Evolutionary conservation across 768 basidiomycete genomes (phyloP).

Genomic region (Rhodotorula paludigena): DNA sequence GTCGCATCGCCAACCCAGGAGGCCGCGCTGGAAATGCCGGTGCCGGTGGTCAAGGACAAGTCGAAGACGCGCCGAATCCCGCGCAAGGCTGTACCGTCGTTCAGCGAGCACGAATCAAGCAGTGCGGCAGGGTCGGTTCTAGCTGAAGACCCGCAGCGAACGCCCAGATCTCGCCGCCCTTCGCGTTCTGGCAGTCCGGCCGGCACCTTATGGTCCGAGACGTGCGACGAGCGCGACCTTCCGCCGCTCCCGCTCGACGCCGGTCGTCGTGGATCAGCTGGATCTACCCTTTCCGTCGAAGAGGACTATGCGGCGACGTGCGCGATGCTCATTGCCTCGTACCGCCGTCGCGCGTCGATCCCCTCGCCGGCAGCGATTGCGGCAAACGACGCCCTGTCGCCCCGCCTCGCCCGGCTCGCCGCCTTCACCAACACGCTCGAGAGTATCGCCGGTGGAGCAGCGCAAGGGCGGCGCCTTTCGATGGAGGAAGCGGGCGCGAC

Average conservation of each 20-base stretch:
- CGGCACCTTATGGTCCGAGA: too few relatives aligned
- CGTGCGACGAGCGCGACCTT: background rate
- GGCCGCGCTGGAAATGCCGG: too few relatives aligned
- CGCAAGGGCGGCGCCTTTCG: background rate
- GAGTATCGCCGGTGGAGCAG: too few relatives aligned
- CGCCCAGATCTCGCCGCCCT: background rate
- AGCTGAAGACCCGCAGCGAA: too few relatives aligned
- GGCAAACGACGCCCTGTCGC: background rate
- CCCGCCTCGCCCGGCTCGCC: constrained; percentile 12
- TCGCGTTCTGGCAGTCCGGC: too few relatives aligned
- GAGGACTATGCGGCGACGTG: too few relatives aligned
- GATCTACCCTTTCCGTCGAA: too few relatives aligned
- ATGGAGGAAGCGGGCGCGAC: background rate
- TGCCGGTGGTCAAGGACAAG: background rate
- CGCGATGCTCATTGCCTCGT: too few relatives aligned
- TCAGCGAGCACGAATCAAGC: too few relatives aligned
- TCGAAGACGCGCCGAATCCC: background rate
- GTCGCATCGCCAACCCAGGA: background rate
- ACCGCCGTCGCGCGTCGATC: background rate
- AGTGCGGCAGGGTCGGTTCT: too few relatives aligned
- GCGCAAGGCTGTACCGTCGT: background rate
- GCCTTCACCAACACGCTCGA: background rate
- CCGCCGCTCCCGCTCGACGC: background rate
- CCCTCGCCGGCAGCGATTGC: too few relatives aligned
- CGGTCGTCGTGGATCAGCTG: background rate